A percentile compares a stretch with the other conserved stretches of the same genome.
Conservation (phyloP, 768 basidiomycete genomes). For the Lactarius indigo region DNA sequence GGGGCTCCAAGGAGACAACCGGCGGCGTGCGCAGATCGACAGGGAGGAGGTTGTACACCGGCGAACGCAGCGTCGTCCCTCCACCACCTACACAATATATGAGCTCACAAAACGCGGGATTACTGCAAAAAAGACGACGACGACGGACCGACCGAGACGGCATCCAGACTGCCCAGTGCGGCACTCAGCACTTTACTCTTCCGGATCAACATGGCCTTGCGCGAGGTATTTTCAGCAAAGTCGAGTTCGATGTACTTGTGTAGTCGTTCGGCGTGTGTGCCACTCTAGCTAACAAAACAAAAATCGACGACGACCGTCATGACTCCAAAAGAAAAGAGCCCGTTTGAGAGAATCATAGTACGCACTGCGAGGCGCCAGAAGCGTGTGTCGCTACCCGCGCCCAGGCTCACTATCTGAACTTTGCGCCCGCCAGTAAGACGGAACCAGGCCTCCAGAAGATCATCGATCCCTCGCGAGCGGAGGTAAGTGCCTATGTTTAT, state of each 20-base stretch:
- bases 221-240: constrained; percentile 79
- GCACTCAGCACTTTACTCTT: constrained; percentile 57
- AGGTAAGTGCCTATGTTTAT: constrained; percentile 96
- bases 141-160: constrained; percentile 43
- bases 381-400: constrained; percentile 93
- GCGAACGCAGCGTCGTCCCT: constrained; percentile 53
- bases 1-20: constrained; percentile 41
- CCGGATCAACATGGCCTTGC: constrained; percentile 78
- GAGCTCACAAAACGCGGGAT: neutral
- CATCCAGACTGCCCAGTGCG: constrained; percentile 45
- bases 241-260: constrained; percentile 83
- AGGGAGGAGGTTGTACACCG: constrained; percentile 67
- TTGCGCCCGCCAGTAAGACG: constrained; percentile 40
- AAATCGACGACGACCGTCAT: neutral
- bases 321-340: neutral
- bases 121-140: constrained; percentile 17
- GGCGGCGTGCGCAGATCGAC: constrained; percentile 70
- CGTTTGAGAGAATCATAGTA: constrained; percentile 20
- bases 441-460: constrained; percentile 58
- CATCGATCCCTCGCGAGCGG: constrained; percentile 76
- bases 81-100: constrained; percentile 47
- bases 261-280: constrained; percentile 47
- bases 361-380: constrained; percentile 89
- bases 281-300: constrained; percentile 43
- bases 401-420: constrained; percentile 90